Conservation (phyloP, 176 grass and related monocot species). For the Musa schizocarpa region DNA sequence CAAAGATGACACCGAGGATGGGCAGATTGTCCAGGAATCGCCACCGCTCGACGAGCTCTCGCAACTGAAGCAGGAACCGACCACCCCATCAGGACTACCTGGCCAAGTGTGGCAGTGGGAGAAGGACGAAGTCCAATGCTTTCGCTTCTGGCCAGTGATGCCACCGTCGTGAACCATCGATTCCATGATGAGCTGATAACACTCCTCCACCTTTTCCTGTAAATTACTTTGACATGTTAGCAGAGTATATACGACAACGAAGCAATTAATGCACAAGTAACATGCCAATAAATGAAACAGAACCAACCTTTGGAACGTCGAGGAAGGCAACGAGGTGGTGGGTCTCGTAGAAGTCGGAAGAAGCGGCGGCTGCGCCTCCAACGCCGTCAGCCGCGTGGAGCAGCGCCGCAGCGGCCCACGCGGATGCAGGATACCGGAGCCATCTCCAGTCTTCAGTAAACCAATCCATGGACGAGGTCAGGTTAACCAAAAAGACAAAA, state of each 20-base stretch:
- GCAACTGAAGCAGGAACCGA: constrained; percentile 57
- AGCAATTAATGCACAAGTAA: too few relatives aligned
- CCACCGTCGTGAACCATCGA: background rate
- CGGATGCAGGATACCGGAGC: constrained; percentile 54
- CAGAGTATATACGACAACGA: background rate
- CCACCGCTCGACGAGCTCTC: constrained; percentile 41
- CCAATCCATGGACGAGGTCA: background rate
- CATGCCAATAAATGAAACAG: background rate
- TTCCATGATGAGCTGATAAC: constrained; percentile 44
- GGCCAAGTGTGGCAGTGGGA: constrained; percentile 29
- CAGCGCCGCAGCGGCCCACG: constrained; percentile 64
- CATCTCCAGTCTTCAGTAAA: constrained; percentile 63
- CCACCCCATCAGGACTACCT: constrained; percentile 47
- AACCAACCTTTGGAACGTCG: constrained; percentile 40
- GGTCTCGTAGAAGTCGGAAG: constrained; percentile 11
- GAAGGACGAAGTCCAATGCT: constrained; percentile 21
- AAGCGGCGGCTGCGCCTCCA: background rate
- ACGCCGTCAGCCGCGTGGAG: constrained; percentile 22
- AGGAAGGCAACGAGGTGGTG: constrained; percentile 34
- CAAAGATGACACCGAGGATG: constrained; percentile 27
- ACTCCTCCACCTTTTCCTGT: constrained; percentile 51
- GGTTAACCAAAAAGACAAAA: background rate
- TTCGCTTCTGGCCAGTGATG: constrained; percentile 33
- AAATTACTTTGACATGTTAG: background rate
- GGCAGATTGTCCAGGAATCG: constrained; percentile 21